Base-by-base conservation (phyloP, 257 asterid species). In the Hygrophila difformis region DNA sequence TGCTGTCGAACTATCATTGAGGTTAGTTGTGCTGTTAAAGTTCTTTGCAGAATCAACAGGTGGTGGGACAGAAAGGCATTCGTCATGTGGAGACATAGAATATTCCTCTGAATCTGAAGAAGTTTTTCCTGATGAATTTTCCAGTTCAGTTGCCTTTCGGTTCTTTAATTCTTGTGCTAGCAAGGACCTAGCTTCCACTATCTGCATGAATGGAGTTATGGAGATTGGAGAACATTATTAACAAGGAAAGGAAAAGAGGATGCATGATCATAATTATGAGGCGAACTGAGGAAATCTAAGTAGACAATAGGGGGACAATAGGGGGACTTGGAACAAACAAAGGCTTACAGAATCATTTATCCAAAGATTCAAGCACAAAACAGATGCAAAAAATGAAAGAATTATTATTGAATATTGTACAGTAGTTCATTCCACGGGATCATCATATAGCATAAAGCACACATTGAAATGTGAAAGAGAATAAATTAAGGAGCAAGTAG, bases 151-250 rank as follows among this genome's bases (percentile, higher is more conserved):
- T 42, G 64, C 37, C 35, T 66, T 50, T 52, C 46, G 61, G 42
- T 73, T 70, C 69, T 71, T 74, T 18, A 69, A 47, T 59, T 75
- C 92, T n/a, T 55, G 59, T 8, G 81, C 66, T 52, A 91, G 70
- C 53, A 48, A 63, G 23, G 91, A 83, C 64, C 96, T 73, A 39
- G 89, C 93, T 61, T 69, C 72, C 63, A 78, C 47, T 48, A 86
- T 69, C 98, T 91, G 82, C 63, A 69, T 6, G 18, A 44, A 20
- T 49, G 49, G 34, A 31, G 53, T 43, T 22, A 26, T 8, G 7
- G 8, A 26, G 31, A 26, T n/a, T 34, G 39, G 43, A 50, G 60
- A 38, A 35, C 44, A 56, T 46, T 12, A 21, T 24, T 34, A 49
- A 19, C 35, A 20, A 38, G 24, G 22, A 38, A 47, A 44, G 28